phyloP scores from a whole-genome alignment of 2,329 filamentous ascomycete genomes.

The Ramichloridium luteum region DNA sequence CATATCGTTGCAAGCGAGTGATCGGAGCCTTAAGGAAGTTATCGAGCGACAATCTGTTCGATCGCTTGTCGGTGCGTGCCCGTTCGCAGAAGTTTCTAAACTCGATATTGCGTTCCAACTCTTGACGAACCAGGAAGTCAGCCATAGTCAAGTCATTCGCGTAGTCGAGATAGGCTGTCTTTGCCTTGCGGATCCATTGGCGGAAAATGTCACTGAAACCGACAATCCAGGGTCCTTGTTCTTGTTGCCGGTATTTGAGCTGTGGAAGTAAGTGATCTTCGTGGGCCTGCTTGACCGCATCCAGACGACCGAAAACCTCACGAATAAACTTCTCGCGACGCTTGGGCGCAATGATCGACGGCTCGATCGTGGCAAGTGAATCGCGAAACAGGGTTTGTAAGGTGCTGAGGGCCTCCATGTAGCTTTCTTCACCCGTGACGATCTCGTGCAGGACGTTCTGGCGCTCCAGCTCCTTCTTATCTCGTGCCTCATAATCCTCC shows the following conservation, averaged over 20 bases:
- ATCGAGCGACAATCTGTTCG: slow-evolving; percentile 79
- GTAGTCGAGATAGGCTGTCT: slow-evolving; percentile 79
- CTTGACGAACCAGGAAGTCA: slow-evolving; percentile 68
- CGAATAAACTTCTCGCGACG: slow-evolving; percentile 67
- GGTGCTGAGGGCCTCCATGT: slow-evolving; percentile 80
- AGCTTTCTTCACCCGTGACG: slow-evolving; percentile 82
- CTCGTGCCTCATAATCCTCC: slow-evolving; percentile 56
- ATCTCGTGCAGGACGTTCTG: slow-evolving; percentile 95
- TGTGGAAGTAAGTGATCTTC: slow-evolving; percentile 86
- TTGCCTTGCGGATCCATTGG: slow-evolving; percentile 95
- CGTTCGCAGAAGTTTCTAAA: slow-evolving; percentile 80
- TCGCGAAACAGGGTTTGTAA: slow-evolving; percentile 77
- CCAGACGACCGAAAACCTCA: slow-evolving; percentile 82
- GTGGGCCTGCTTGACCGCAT: slow-evolving; percentile 79
- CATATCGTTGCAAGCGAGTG: slow-evolving; percentile 81
- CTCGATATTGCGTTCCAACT: slow-evolving; percentile 69
- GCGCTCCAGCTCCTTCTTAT: slow-evolving; percentile 79
- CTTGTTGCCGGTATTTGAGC: slow-evolving; percentile 90
- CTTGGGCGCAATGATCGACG: slow-evolving; percentile 68
- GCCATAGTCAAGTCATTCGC: slow-evolving; percentile 78
- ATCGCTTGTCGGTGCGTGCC: slow-evolving; percentile 64
- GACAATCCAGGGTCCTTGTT: slow-evolving; percentile 86
- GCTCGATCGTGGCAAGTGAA: slow-evolving; percentile 57
- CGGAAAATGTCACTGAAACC: slow-evolving; percentile 96
- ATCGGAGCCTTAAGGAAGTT: slow-evolving; percentile 90